Percentiles rank a stretch among this genome's conserved stretches.
These are phyloP conservation scores for Rhodotorula sp. DNA, from an alignment of 1,284 basidiomycete species.

Conservation along the genomic window DNA sequence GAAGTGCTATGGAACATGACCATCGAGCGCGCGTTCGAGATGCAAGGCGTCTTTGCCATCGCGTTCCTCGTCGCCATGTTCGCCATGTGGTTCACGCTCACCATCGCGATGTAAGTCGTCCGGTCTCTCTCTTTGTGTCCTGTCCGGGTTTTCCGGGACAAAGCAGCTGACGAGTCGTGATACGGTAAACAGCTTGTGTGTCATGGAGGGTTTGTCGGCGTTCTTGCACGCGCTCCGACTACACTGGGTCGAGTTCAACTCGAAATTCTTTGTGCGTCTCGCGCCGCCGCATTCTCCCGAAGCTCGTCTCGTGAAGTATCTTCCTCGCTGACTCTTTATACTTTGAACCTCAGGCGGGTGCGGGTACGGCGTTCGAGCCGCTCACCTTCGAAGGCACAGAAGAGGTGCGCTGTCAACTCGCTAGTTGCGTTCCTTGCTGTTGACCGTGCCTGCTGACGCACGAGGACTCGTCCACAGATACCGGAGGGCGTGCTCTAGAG, in stretches of 20 bases:
- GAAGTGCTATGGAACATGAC: conserved; percentile 64
- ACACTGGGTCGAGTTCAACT: conserved; percentile 68
- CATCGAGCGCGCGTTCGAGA: conserved; percentile 60
- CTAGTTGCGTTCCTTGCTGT: neutral
- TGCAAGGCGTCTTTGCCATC: conserved; percentile 56
- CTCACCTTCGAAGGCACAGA: conserved; percentile 40
- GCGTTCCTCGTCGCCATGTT: conserved; percentile 67
- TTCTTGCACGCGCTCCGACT: conserved; percentile 94
- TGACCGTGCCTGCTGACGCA: neutral
- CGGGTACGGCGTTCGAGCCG: conserved; percentile 40
- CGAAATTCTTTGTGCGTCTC: conserved; percentile 50
- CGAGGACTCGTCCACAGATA: conserved; percentile 2
- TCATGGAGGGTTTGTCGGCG: conserved; percentile 70
- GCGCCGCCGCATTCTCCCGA: too few species aligned
- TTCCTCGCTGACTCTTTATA: neutral
- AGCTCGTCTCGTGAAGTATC: neutral
- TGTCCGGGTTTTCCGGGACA: neutral
- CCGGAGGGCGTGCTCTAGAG: conserved; percentile 31
- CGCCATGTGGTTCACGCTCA: conserved; percentile 76
- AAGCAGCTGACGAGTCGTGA: neutral
- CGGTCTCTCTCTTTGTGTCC: conserved; percentile 46
- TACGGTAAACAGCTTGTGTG: conserved; percentile 50
- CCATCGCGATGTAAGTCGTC: conserved; percentile 59
- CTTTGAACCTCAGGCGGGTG: conserved; percentile 6
- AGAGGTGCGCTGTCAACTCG: conserved; percentile 2